phyloP scores from a whole-genome alignment of 768 basidiomycete genomes.

The Termitomyces sp. region DNA sequence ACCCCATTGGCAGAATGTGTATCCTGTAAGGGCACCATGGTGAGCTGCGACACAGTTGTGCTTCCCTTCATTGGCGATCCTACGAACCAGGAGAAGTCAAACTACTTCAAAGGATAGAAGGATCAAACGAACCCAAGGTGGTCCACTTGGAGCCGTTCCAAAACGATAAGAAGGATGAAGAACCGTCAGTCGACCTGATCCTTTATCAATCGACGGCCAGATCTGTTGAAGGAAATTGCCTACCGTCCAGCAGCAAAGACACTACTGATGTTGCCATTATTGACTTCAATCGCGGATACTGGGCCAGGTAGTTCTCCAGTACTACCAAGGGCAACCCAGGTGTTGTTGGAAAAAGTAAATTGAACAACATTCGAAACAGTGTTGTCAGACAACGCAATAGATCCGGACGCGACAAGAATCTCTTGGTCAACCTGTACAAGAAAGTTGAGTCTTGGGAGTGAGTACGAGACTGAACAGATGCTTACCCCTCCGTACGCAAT shows the following conservation, averaged over 20 bases:
- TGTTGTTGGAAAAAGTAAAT: slow-evolving; percentile 66
- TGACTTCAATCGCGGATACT: slow-evolving; percentile 83
- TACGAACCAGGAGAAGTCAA: slow-evolving; percentile 20
- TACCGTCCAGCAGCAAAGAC: slow-evolving; percentile 89
- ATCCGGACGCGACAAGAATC: slow-evolving; percentile 75
- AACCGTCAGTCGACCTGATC: slow-evolving; percentile 51
- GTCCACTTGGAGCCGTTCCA: slow-evolving; percentile 86
- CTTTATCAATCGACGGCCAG: not conserved
- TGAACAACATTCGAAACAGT: slow-evolving; percentile 68
- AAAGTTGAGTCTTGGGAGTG: not conserved
- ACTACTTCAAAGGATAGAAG: not conserved
- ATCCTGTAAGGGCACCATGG: slow-evolving; percentile 85
- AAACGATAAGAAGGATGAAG: slow-evolving; percentile 68
- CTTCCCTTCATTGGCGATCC: slow-evolving; percentile 51
- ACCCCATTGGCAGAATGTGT: slow-evolving; percentile 67
- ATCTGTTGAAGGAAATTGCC: slow-evolving; percentile 20
- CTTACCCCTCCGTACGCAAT: slow-evolving; percentile 82
- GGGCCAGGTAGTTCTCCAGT: slow-evolving; percentile 75
- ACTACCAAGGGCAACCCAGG: slow-evolving; percentile 70
- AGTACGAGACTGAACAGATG: not conserved
- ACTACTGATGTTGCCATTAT: slow-evolving; percentile 74
- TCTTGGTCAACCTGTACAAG: slow-evolving; percentile 55
- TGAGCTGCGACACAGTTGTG: slow-evolving; percentile 75
- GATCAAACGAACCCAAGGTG: slow-evolving; percentile 45
- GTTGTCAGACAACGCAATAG: slow-evolving; percentile 62